phyloP scores from a whole-genome alignment of 2,329 filamentous ascomycete species.

The Aureobasidium sp. region DNA sequence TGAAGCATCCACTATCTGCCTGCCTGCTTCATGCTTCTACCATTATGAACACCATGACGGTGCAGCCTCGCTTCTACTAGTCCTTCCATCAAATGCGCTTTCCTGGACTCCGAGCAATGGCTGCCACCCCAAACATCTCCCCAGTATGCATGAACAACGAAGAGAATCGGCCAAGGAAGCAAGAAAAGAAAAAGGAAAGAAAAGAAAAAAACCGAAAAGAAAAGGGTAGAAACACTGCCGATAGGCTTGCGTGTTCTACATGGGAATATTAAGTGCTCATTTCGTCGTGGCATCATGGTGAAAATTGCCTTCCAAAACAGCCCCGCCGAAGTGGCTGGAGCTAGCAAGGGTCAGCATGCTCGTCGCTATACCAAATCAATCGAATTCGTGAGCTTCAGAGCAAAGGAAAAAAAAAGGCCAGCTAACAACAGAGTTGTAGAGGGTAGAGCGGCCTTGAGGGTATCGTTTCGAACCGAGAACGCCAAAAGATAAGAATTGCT shows the following conservation, averaged over 20 bases:
- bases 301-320: conserved; percentile 3
- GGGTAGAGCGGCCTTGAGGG: neutral
- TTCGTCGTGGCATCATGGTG: conserved; percentile 9
- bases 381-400: neutral
- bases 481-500: neutral
- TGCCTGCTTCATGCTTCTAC: neutral
- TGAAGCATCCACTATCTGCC: neutral
- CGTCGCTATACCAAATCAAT: neutral
- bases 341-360: neutral
- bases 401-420: conserved; percentile 2
- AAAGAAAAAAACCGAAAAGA: neutral
- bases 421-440: neutral
- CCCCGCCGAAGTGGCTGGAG: neutral
- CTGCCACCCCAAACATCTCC: neutral
- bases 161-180: neutral
- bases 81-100: neutral
- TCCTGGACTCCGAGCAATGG: conserved; percentile 10
- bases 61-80: neutral
- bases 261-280: conserved; percentile 12
- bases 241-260: neutral
- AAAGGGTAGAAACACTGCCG: neutral
- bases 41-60: conserved; percentile 5
- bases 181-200: neutral
- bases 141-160: conserved; percentile 4
- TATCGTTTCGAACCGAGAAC: conserved; percentile 10